Conservation (phyloP, 306 rosid species). For the Phaseolus lunatus region DNA sequence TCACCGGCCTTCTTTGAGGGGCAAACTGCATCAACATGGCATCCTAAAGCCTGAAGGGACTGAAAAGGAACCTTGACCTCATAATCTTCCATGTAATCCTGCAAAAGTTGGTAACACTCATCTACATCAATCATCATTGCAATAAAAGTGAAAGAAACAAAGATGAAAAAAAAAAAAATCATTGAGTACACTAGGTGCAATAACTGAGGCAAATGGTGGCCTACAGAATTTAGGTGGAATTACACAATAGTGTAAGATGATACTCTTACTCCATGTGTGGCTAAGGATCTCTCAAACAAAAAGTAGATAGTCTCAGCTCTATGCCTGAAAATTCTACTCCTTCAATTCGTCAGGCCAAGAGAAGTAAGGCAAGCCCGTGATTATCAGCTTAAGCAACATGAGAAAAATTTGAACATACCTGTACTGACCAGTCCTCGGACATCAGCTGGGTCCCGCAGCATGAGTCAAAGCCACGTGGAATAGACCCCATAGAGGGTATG, state of each 20-base stretch:
- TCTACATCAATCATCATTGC: conserved; percentile 6
- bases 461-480: too few species aligned
- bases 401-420: conserved; percentile 49
- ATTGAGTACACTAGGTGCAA: conserved; percentile 3
- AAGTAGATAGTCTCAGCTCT: background rate
- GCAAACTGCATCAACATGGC: conserved; percentile 85
- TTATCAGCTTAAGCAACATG: conserved; percentile 12
- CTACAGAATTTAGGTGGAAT: conserved; percentile 21
- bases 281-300: conserved; percentile 2
- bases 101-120: conserved; percentile 30
- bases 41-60: conserved; percentile 85
- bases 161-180: background rate
- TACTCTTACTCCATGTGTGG: background rate
- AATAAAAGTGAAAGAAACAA: conserved; percentile 20
- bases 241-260: background rate
- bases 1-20: conserved; percentile 85
- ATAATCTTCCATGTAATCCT: conserved; percentile 95
- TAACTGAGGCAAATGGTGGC: conserved; percentile 19
- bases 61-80: conserved; percentile 86
- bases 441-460: too few species aligned
- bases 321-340: conserved; percentile 15
- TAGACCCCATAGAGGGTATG: too few species aligned
- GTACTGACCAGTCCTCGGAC: too few species aligned
- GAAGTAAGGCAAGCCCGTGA: conserved; percentile 15
- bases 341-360: conserved; percentile 28